Percentiles rank a stretch among this genome's conserved stretches.
Evolutionary conservation across 108 stramenopile genomes (phyloP).

Genomic region (Skeletonema menzelii): DNA sequence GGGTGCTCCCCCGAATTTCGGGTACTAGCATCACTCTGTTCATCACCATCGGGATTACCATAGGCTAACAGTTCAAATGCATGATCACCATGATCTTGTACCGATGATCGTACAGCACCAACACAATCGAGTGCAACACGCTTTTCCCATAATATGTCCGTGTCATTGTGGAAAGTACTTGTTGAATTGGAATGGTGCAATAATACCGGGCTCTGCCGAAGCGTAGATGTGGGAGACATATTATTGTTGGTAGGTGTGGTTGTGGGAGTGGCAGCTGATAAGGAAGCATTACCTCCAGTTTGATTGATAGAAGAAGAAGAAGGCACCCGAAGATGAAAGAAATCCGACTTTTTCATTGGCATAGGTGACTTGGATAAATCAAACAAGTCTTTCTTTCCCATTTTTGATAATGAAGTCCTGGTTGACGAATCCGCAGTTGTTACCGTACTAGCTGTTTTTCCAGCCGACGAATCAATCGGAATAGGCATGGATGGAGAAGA

Average conservation of each 20-base stretch:
- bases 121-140: constrained; percentile 69
- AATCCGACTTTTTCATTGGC: constrained; percentile 41
- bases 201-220: neutral
- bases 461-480: neutral
- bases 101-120: constrained; percentile 71
- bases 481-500: constrained; percentile 3
- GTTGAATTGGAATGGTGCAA: constrained; percentile 23
- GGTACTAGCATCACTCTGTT: constrained; percentile 13
- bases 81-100: constrained; percentile 62
- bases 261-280: neutral
- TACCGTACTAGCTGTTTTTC: neutral
- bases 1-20: constrained; percentile 6
- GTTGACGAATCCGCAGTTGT: neutral
- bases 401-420: neutral
- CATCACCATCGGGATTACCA: constrained; percentile 25
- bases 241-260: too few species aligned
- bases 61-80: constrained; percentile 68
- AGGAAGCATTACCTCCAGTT: neutral
- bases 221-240: neutral
- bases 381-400: constrained; percentile 15
- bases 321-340: constrained; percentile 7
- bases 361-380: constrained; percentile 62
- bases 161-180: constrained; percentile 37
- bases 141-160: constrained; percentile 68
- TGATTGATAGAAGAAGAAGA: constrained; percentile 11